Base-by-base conservation (phyloP, 192 early-diverging fungal genomes). In the Gonapodya sp. region DNA sequence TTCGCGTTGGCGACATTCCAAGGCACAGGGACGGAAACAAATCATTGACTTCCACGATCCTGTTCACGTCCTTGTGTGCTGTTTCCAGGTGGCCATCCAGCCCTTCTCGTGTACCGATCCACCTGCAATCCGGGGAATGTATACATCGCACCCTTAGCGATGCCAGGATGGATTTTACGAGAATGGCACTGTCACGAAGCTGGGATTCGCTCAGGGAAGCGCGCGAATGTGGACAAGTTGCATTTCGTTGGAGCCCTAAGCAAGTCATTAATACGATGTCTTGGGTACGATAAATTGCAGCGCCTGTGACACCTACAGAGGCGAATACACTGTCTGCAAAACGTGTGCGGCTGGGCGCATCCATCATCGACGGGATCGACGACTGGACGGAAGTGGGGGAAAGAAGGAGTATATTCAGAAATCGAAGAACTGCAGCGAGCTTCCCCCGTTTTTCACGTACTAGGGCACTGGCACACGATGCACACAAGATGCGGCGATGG, bases 221-320 rank as follows among this genome's bases (percentile, higher is more conserved):
- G 46, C 46, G 46, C 46, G 46, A 64, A 16, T 64, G 46, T 64
- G 46, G 46, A 64, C 46, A 64, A 24, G 46, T 64, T 64, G 46
- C 46, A 64, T 64, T 64, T 64, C 46, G 46, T 64, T 64, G 46
- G 46, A 64, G 46, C 46, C 46, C 46, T 64, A 64, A 64, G 46
- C 46, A 64, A 64, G 46, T 64, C 8, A 64, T 24, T 64, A 16
- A 8, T 64, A 64, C 8, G 46, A 16, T 24, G 46, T 64, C 46
- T 64, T 64, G 46, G 46, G 46, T 64, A 64, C 46, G 46, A 64
- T 16, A 64, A 64, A 64, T 24, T 16, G 46, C 46, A 64, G 8
- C 46, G 46, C 8, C 46, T 64, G 46, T 24, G 46, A 64, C 8
- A 64, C 46, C 46, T 64, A 64, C 46, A 64, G 8, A 64, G 24